A percentile compares a stretch with the other conserved stretches of the same genome.
Evolutionary conservation across 1,284 basidiomycete genomes (phyloP).

Genomic region (Apiotrichum domesticum): DNA sequence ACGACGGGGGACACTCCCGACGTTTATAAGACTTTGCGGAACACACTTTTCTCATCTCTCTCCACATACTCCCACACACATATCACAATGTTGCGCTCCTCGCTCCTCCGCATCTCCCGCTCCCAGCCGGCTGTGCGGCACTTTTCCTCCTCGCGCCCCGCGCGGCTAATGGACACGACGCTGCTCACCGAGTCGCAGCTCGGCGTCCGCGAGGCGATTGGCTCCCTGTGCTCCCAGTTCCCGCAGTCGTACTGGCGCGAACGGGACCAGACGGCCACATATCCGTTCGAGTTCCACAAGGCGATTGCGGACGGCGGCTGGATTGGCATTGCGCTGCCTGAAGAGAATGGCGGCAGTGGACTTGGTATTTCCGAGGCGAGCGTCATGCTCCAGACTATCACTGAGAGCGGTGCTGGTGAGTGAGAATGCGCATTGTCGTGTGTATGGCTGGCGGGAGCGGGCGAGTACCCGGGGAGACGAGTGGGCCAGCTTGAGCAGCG

Average conservation of each 20-base stretch:
- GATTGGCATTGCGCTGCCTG: conserved; percentile 17
- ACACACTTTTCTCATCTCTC: not conserved
- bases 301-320: conserved; percentile 17
- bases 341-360: conserved; percentile 15
- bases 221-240: conserved; percentile 7
- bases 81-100: not conserved
- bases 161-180: conserved; percentile 14
- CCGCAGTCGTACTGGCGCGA: conserved; percentile 19
- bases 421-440: not conserved
- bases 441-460: not conserved
- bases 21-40: too few species aligned
- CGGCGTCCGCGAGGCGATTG: conserved; percentile 13
- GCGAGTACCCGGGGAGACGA: too few species aligned
- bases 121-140: not conserved
- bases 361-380: conserved; percentile 15
- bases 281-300: conserved; percentile 19
- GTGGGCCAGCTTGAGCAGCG: too few species aligned
- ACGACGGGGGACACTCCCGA: too few species aligned
- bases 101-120: not conserved
- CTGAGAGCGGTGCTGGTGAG: conserved; percentile 14
- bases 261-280: conserved; percentile 9
- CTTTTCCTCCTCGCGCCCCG: conserved; percentile 3
- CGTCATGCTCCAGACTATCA: conserved; percentile 20
- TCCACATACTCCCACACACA: too few species aligned
- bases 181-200: conserved; percentile 18